Conservation (phyloP, 2,329 filamentous ascomycete species). For the Aciculosporium take region DNA sequence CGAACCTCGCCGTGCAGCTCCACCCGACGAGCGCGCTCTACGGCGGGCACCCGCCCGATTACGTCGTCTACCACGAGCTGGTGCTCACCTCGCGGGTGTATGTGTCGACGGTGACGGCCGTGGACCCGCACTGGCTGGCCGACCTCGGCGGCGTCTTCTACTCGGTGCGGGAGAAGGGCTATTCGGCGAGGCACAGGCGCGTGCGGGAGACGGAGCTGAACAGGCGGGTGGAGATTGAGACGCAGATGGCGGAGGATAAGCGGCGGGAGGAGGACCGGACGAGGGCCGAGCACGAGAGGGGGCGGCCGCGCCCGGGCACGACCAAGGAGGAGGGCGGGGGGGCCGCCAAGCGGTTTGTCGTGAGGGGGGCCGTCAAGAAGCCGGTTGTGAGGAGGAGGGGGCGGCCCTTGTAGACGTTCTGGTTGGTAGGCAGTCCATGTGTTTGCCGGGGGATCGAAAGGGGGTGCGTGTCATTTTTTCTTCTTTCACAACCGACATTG, state of each 20-base stretch:
- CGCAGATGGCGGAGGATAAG: constrained; percentile 81
- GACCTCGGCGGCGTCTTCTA: constrained; percentile 96
- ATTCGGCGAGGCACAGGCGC: constrained; percentile 71
- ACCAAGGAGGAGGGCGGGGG: constrained; percentile 47
- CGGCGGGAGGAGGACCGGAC: constrained; percentile 46
- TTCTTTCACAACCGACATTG: too few species aligned
- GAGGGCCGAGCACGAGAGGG: constrained; percentile 33
- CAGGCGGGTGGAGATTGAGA: constrained; percentile 80
- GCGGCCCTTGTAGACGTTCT: neutral
- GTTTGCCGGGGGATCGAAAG: too few species aligned
- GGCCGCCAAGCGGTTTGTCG: constrained; percentile 44
- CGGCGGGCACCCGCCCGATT: constrained; percentile 89
- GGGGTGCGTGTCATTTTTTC: too few species aligned
- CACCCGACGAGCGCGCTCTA: constrained; percentile 92
- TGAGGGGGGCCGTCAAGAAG: constrained; percentile 48
- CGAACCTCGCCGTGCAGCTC: constrained; percentile 82
- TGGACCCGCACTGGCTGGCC: constrained; percentile 94
- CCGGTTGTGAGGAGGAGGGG: constrained; percentile 39
- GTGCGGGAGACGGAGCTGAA: constrained; percentile 89
- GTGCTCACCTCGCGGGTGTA: constrained; percentile 96
- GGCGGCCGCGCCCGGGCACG: constrained; percentile 16
- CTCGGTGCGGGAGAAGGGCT: constrained; percentile 93
- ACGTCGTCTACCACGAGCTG: constrained; percentile 94
- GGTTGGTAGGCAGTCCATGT: too few species aligned
- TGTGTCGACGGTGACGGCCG: constrained; percentile 91